Evolutionary conservation across 2,329 filamentous ascomycete species (phyloP), one percentile per base, ranked within the genome.

Genomic region (Teratosphaeria zuluensis): DNA sequence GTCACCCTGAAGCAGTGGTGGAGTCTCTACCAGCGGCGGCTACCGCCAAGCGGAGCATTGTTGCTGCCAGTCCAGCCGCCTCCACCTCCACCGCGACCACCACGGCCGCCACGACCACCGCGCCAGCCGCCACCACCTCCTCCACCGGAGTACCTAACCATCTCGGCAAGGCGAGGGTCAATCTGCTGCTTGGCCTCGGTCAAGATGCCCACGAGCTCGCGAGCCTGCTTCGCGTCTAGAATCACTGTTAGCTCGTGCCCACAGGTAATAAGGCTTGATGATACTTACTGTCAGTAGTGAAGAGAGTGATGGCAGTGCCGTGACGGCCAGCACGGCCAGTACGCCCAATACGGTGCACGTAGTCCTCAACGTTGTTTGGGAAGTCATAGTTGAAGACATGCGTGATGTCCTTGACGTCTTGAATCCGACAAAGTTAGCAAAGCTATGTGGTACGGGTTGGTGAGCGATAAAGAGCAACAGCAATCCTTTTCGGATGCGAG

Each of bases 401-500:
- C 79, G 94, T 97, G 81, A 99, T 99, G 84, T 99, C 95, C 81
- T 92, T 92, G 82, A 99, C 94, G 88, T 99, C 94, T 97, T 96
- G 74, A 79, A 72, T 81, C 76, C 76, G 80, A 75, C 77, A 84
- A 65, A 64, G 68, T 71, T 67, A 70, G 69, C 70, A 64, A 59
- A 57, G 53, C 54, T 51, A 57, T 59, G 59, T 55, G 89, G 95
- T 95, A 95, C 90, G 84, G 54, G 52, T 84, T 75, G 66, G 71
- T 75, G 72, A 76, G 71, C 71, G 61, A 64, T 60, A 66, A 67
- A 62, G 69, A 75, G 70, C 71, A 76, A 75, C 72, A 72, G 70
- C 73, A 75, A 77, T 76, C 81, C 81, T 77, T 79, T 78, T 77
- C 78, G 80, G 78, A 79, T 71, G 69, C 70, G 68, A 70, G 68